Base-by-base conservation (phyloP, 345 rosid genomes). In the Camelina laxa region DNA sequence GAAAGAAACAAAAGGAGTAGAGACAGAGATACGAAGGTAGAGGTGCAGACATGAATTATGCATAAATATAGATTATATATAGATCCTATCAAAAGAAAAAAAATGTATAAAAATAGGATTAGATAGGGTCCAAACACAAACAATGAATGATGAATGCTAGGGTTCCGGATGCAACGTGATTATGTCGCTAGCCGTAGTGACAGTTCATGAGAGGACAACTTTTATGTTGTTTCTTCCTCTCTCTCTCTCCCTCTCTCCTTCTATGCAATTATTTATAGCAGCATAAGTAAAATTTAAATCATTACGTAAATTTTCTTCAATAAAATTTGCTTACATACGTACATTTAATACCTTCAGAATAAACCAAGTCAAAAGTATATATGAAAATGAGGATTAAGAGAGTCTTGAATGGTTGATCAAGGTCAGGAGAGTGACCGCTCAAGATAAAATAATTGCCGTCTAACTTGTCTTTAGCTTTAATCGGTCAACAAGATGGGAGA, bases 121-220 rank as follows among this genome's bases (percentile, higher is more conserved):
- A 36, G 63, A 75, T 30, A 56, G 80, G 72, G 66, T 70, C 75
- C 75, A 57, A 70, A 76, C 76, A 77, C 58, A 65, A 72, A 78
- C 81, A 72, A 72, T 78, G 81, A 78, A 72, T 72, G 69, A 72
- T 78, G 77, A 72, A 78, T 67, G 68, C 75, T 73, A 76, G 79
- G 83, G 74, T 82, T 77, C 83, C 80, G 75, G 79, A 59, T 54
- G 73, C 82, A 83, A 84, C 82, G 81, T 83, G 84, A 78, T 78
- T 55, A 73, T 80, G 84, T 83, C 82, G 69, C 76, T 62, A 76
- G 77, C 73, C 80, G 75, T 66, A 68, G 76, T 69, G 85, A 69
- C 84, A 83, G 57, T 80, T 76, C 82, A 85, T 56, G 79, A 79
- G 77, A 80, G 73, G 82, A 82, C 81, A 75, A 61, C 82, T 64